Base-by-base conservation (phyloP, 1,139 yeast species). In the Geotrichum klebahnii region DNA sequence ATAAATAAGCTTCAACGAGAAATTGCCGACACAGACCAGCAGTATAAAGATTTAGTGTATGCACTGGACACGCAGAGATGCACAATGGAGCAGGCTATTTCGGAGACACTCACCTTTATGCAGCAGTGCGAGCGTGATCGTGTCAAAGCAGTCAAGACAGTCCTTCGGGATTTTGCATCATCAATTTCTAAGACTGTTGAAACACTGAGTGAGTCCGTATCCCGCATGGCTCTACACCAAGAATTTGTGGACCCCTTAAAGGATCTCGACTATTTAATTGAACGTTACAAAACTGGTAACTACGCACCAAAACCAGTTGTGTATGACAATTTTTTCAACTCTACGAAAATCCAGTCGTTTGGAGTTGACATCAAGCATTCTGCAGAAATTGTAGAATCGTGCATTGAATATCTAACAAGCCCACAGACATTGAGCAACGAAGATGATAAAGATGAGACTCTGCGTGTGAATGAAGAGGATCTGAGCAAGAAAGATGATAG, bases 111-210 rank as follows among this genome's bases (percentile, higher is more conserved):
- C 51, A 67, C 81, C 1, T 80, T 80, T 61, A 78, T 85, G 81
- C 89, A 85, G 63, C 80, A 80, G 58, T 83, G 90, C 62, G 95
- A 87, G 67, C 67, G 79, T 39, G 94, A 85, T 64, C 73, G 95
- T 59, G 68, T 82, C 48, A 74, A 74, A 51, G 88, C 87, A 0
- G 67, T 85, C 46, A 82, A 84, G 60, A 79, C 79, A 55, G 89
- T 80, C 0, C 75, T 84, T 10, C 71, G 75, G 54, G 92, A 84
- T 60, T 83, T 81, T 59, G 73, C 84, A 33, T 72, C 79, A 1
- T 72, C 80, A 22, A 72, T 80, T 46, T 70, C 77, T 5, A 64
- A 80, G 57, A 77, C 80, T 56, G 63, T 70, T 16, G 61, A 50
- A 26, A 52, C 38, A 24, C 48, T 49, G 42, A 49, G 33, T 9